A percentile compares a stretch with the other conserved stretches of the same genome.
These are phyloP conservation scores for Aureobasidium musti DNA, from an alignment of 2,329 filamentous ascomycete genomes.

Conservation along the genomic window DNA sequence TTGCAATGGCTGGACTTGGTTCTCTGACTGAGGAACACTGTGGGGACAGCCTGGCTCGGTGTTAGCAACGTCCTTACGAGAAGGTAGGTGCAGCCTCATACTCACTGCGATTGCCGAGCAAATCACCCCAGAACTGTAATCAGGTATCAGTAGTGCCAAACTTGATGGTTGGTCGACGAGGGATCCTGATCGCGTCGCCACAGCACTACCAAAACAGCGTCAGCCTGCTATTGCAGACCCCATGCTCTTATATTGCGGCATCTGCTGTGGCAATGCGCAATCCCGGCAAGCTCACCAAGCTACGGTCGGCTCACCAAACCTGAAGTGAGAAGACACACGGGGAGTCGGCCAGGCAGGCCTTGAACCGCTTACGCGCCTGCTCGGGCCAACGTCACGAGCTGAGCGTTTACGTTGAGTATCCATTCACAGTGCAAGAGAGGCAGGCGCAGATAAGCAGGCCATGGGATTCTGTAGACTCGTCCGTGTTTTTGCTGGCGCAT, in stretches of 20 bases:
- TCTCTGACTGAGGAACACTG: background rate
- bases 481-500: background rate
- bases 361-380: constrained; percentile 9
- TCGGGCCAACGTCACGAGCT: background rate
- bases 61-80: background rate
- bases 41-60: background rate
- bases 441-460: background rate
- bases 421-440: background rate
- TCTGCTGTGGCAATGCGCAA: background rate
- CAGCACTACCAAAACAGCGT: background rate
- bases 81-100: background rate
- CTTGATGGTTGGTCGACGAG: background rate
- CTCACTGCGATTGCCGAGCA: background rate
- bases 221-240: background rate
- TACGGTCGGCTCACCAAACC: constrained; percentile 6
- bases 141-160: too few relatives aligned
- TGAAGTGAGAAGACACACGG: constrained; percentile 9
- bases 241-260: constrained; percentile 1
- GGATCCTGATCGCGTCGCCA: too few relatives aligned
- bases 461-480: background rate
- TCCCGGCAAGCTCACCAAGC: background rate
- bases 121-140: background rate
- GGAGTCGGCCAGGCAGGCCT: constrained; percentile 2
- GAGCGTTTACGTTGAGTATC: background rate
- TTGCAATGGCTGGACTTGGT: background rate